phyloP scores from a whole-genome alignment of 306 rosid species.

The Cicer pinnatifidum region DNA sequence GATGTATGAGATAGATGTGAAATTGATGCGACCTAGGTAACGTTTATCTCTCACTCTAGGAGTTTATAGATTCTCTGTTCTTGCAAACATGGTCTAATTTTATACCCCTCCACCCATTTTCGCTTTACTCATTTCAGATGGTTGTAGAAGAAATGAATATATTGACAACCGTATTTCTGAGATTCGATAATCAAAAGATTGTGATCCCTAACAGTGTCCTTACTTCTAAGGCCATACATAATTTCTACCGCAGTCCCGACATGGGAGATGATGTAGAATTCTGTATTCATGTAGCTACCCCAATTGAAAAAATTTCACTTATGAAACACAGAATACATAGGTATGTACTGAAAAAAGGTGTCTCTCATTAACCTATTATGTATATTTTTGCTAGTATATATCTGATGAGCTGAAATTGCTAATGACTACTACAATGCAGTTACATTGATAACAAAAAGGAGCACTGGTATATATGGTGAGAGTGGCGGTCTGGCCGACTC shows the following conservation, averaged over 20 bases:
- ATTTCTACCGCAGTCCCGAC: conserved; percentile 94
- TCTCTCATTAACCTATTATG: no score
- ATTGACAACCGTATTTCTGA: conserved; percentile 83
- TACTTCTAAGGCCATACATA: conserved; percentile 66
- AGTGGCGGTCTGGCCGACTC: conserved; percentile 73
- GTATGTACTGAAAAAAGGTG: no score
- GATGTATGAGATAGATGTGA: no score
- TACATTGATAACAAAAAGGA: conserved; percentile 80
- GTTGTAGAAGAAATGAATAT: conserved; percentile 98
- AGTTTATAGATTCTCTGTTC: no score
- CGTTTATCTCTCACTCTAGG: no score
- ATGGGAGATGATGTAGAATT: conserved; percentile 84
- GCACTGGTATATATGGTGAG: conserved; percentile 73
- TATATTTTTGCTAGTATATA: background rate
- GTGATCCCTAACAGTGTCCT: conserved; percentile 75
- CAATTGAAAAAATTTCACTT: conserved; percentile 64
- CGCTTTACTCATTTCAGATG: conserved; percentile 62
- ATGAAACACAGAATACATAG: no score
- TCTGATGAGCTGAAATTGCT: conserved; percentile 11
- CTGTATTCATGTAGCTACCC: conserved; percentile 62
- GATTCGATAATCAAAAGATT: conserved; percentile 69
- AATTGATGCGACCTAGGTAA: no score
- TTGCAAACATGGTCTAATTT: conserved; percentile 43
- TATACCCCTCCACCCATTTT: background rate
- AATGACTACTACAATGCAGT: conserved; percentile 53